These are phyloP conservation scores for Pachyrhizus erosus DNA, from an alignment of 306 rosid genomes.

Conservation along the genomic window DNA sequence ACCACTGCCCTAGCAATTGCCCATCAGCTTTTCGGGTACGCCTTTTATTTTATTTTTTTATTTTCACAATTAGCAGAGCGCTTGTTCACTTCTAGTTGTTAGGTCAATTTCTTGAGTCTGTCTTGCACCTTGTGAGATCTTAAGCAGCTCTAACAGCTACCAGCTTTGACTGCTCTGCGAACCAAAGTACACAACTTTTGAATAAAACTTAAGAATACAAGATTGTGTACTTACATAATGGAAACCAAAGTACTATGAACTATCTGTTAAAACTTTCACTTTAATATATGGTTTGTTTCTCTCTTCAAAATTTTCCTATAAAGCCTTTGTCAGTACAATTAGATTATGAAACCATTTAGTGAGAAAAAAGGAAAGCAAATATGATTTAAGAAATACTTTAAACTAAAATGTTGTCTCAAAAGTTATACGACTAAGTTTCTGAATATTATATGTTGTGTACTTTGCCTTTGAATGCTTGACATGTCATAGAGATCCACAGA, in stretches of 20 bases:
- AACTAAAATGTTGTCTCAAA: not conserved
- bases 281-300: not conserved
- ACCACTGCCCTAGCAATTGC: constrained; percentile 94
- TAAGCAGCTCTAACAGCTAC: not conserved
- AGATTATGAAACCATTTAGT: not conserved
- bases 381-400: not conserved
- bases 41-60: not conserved
- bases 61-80: not conserved
- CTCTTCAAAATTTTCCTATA: not conserved
- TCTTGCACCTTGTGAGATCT: not conserved
- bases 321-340: not conserved
- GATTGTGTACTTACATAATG: not conserved
- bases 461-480: not conserved
- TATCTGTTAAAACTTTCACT: not conserved
- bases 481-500: not conserved
- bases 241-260: not conserved
- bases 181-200: not conserved
- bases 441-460: not conserved
- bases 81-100: not conserved
- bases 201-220: not conserved
- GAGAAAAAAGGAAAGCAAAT: not conserved
- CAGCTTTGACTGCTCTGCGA: not conserved
- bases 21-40: constrained; percentile 85
- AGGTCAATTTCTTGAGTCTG: not conserved
- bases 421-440: not conserved